A percentile compares a stretch with the other conserved stretches of the same genome.
Evolutionary conservation across 1,284 basidiomycete genomes (phyloP).

Genomic region (Boletus subluridellus): DNA sequence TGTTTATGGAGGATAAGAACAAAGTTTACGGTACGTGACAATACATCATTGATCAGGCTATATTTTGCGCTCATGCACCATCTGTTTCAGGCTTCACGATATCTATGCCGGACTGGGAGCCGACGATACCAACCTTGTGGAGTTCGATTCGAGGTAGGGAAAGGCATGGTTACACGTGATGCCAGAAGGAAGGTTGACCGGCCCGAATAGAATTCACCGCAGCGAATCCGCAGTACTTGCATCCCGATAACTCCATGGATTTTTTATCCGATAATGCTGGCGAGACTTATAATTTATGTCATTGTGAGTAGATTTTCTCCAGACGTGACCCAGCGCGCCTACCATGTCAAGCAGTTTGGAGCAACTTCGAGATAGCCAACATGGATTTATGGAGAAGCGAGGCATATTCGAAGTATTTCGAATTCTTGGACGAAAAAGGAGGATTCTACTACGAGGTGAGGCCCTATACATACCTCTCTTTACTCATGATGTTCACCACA

Average conservation of each 20-base stretch:
- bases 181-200: not conserved
- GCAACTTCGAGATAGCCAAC: slow-evolving; percentile 83
- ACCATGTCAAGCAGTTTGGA: slow-evolving; percentile 56
- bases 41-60: not conserved
- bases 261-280: slow-evolving; percentile 76
- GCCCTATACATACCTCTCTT: not conserved
- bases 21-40: slow-evolving; percentile 61
- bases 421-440: slow-evolving; percentile 71
- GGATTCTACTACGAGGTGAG: slow-evolving; percentile 82
- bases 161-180: not conserved
- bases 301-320: slow-evolving; percentile 51
- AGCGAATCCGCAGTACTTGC: slow-evolving; percentile 63
- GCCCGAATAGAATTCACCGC: slow-evolving; percentile 58
- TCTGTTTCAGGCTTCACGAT: slow-evolving; percentile 64
- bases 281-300: slow-evolving; percentile 73
- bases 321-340: not conserved
- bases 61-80: not conserved
- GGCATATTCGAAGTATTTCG: slow-evolving; percentile 76
- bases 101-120: slow-evolving; percentile 72
- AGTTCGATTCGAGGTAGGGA: slow-evolving; percentile 55
- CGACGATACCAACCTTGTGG: slow-evolving; percentile 81
- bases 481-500: not conserved
- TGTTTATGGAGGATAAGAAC: slow-evolving; percentile 71
- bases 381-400: slow-evolving; percentile 79
- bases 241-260: slow-evolving; percentile 66